A percentile compares a stretch with the other conserved stretches of the same genome.
These are phyloP conservation scores for Heterobasidion parviporum DNA, from an alignment of 1,284 basidiomycete species.

Conservation along the genomic window DNA sequence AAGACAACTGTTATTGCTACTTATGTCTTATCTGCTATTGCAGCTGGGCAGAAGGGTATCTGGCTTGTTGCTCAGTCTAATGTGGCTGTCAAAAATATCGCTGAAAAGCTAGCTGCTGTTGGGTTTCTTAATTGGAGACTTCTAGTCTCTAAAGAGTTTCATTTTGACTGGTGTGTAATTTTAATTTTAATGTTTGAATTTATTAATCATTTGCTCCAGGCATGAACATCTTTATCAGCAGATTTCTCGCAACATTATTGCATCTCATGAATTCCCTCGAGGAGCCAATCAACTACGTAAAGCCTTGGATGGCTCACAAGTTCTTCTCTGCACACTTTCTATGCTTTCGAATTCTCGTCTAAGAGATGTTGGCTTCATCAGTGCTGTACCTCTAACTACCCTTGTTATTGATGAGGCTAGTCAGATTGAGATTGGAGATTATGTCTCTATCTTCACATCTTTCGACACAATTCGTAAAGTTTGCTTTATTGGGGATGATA, in stretches of 20 bases:
- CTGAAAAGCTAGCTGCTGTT: conserved; percentile 43
- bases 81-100: conserved; percentile 64
- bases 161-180: conserved; percentile 47
- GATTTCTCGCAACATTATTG: conserved; percentile 36
- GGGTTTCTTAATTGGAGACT: conserved; percentile 42
- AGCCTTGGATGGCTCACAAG: conserved; percentile 28
- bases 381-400: conserved; percentile 30
- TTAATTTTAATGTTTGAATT: not conserved
- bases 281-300: not conserved
- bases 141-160: conserved; percentile 51
- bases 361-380: conserved; percentile 8
- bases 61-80: conserved; percentile 71
- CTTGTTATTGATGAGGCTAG: conserved; percentile 41
- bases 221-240: conserved; percentile 60
- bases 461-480: conserved; percentile 17
- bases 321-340: conserved; percentile 61
- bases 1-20: conserved; percentile 62
- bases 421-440: conserved; percentile 29
- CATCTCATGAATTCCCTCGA: conserved; percentile 28
- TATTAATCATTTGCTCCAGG: conserved; percentile 32
- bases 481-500: conserved; percentile 39
- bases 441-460: not conserved
- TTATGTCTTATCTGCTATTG: conserved; percentile 32
- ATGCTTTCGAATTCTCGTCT: conserved; percentile 48
- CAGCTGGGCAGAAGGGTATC: conserved; percentile 35